phyloP scores from a whole-genome alignment of 805 yeast species.

The Wickerhamomyces mucosus region DNA sequence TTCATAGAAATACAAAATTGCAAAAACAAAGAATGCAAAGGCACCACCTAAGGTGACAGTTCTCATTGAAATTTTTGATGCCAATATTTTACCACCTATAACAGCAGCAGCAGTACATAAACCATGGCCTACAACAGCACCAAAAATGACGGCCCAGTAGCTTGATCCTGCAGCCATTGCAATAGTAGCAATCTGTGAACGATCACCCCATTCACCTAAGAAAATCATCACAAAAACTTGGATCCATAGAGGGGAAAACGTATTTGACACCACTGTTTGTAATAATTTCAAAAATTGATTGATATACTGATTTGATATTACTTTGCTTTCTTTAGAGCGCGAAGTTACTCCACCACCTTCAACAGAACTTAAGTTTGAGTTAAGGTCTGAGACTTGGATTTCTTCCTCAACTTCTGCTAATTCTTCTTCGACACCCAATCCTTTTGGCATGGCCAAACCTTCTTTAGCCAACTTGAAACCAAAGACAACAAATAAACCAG shows the following conservation, averaged over 20 bases:
- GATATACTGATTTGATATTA: slow-evolving; percentile 1
- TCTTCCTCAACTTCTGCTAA: slow-evolving; percentile 96
- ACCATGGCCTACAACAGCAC: slow-evolving; percentile 86
- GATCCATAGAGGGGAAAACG: slow-evolving; percentile 84
- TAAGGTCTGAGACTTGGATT: slow-evolving; percentile 54
- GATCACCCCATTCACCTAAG: slow-evolving; percentile 98
- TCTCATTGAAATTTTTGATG: slow-evolving; percentile 83
- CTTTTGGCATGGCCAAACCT: slow-evolving; percentile 73
- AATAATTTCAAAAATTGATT: slow-evolving; percentile 7
- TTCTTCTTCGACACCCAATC: slow-evolving; percentile 87
- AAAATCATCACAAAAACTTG: slow-evolving; percentile 95
- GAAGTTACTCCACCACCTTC: slow-evolving; percentile 44
- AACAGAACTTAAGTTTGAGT: slow-evolving; percentile 38
- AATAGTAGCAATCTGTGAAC: slow-evolving; percentile 95
- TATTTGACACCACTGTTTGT: slow-evolving; percentile 11
- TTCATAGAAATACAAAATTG: slow-evolving; percentile 69
- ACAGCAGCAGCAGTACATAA: slow-evolving; percentile 88
- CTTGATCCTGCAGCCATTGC: slow-evolving; percentile 98
- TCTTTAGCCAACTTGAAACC: slow-evolving; percentile 71
- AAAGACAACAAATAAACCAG: slow-evolving; percentile 70
- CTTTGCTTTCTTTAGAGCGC: slow-evolving; percentile 3
- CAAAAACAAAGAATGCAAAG: slow-evolving; percentile 72
- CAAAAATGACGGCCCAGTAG: slow-evolving; percentile 80
- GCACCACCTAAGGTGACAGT: slow-evolving; percentile 91
- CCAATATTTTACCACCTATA: slow-evolving; percentile 83